phyloP scores from a whole-genome alignment of 2,329 filamentous ascomycete species.

The Penicillium sp. region DNA sequence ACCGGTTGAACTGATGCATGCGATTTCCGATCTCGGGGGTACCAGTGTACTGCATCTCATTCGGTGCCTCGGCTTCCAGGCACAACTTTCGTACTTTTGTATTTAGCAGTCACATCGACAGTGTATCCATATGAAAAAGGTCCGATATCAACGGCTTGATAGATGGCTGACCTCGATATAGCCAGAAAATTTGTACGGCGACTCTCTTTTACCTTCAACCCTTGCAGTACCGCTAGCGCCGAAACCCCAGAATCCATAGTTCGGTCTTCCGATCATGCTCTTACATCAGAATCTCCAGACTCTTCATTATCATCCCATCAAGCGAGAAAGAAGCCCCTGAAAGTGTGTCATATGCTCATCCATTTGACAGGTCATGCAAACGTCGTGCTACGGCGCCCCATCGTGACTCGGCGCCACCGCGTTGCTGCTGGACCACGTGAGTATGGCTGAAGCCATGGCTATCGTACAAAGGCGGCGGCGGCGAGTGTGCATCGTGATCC shows the following conservation, averaged over 20 bases:
- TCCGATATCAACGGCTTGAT: background rate
- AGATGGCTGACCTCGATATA: background rate
- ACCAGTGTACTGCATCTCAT: conserved; percentile 4
- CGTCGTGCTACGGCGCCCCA: conserved; percentile 34
- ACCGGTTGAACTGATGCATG: background rate
- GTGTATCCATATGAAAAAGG: background rate
- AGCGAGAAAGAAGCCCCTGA: background rate
- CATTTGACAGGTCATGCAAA: conserved; percentile 34
- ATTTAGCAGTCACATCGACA: background rate
- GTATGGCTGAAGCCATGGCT: conserved; percentile 23
- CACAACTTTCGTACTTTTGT: conserved; percentile 3
- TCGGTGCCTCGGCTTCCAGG: conserved; percentile 18
- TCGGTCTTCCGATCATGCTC: background rate
- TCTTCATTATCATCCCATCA: background rate
- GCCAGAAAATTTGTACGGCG: background rate
- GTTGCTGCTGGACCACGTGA: conserved; percentile 12
- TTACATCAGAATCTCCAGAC: too few species aligned
- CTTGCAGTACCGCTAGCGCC: too few species aligned
- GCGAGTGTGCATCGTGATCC: background rate
- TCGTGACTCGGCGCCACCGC: conserved; percentile 23
- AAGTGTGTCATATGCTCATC: conserved; percentile 28
- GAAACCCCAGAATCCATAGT: background rate
- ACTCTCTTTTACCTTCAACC: background rate
- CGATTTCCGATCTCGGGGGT: conserved; percentile 3
- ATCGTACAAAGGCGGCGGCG: conserved; percentile 37